A percentile compares a stretch with the other conserved stretches of the same genome.
Conservation (phyloP, 2,329 filamentous ascomycete species). For the Fusarium sp. region DNA sequence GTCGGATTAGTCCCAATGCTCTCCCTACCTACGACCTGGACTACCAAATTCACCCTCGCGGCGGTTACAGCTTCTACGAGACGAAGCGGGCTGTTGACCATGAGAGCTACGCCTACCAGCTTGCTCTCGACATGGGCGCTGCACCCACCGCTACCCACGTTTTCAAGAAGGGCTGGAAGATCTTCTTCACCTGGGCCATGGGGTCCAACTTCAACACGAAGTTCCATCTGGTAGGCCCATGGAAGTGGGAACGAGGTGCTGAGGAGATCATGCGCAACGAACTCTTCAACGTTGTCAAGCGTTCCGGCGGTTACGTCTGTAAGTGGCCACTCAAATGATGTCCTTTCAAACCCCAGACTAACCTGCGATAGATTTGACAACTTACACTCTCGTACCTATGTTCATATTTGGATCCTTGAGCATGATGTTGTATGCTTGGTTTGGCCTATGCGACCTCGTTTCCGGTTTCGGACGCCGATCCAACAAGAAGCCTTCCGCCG, state of each 20-base stretch:
- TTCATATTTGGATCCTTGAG: constrained; percentile 51
- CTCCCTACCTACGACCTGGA: constrained; percentile 53
- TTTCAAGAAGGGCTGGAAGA: constrained; percentile 50
- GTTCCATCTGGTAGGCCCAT: constrained; percentile 60
- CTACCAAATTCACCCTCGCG: constrained; percentile 53
- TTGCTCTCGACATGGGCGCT: constrained; percentile 60
- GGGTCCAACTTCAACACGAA: constrained; percentile 63
- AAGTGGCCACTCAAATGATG: constrained; percentile 32
- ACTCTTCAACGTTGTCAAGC: constrained; percentile 53
- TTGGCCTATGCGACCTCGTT: constrained; percentile 20
- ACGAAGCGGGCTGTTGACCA: constrained; percentile 60
- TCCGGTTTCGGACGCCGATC: not conserved
- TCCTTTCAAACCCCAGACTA: not conserved
- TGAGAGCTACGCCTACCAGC: constrained; percentile 62
- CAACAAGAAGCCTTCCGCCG: not conserved
- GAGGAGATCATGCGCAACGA: constrained; percentile 55
- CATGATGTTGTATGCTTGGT: constrained; percentile 41
- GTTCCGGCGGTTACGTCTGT: constrained; percentile 53
- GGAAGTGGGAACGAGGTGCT: constrained; percentile 53
- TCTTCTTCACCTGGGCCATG: constrained; percentile 60
- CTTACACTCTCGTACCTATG: constrained; percentile 52
- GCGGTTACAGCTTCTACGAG: constrained; percentile 48
- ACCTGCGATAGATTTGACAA: constrained; percentile 47
- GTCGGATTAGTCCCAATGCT: constrained; percentile 31
- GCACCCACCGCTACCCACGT: constrained; percentile 54